Conservation (phyloP, 2,329 filamentous ascomycete species). For the Fusarium sp. region DNA sequence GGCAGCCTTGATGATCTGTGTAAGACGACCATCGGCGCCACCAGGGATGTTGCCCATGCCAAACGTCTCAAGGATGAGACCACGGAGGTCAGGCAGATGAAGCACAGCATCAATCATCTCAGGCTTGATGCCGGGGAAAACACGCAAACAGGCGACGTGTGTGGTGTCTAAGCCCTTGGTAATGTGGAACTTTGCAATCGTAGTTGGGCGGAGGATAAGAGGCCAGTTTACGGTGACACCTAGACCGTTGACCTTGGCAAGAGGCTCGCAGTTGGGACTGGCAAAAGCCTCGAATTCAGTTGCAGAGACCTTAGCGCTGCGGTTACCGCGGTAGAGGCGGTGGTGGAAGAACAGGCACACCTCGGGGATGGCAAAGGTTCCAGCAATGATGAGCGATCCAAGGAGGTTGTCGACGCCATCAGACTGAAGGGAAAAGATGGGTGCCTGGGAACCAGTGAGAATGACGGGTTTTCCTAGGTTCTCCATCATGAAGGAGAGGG, state of each 20-base stretch:
- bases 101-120: constrained; percentile 92
- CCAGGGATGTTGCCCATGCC: constrained; percentile 92
- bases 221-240: constrained; percentile 86
- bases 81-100: constrained; percentile 78
- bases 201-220: constrained; percentile 78
- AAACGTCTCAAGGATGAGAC: constrained; percentile 90
- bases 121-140: constrained; percentile 94
- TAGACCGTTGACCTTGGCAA: constrained; percentile 84
- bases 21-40: constrained; percentile 82
- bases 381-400: constrained; percentile 88
- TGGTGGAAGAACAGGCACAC: constrained; percentile 96
- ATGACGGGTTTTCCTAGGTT: constrained; percentile 93
- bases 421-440: constrained; percentile 90
- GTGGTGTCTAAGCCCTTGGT: constrained; percentile 82
- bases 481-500: constrained; percentile 92
- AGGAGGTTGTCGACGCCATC: constrained; percentile 93
- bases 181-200: constrained; percentile 79
- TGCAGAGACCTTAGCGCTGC: constrained; percentile 88
- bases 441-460: constrained; percentile 84
- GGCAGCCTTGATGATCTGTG: constrained; percentile 79
- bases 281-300: constrained; percentile 89
- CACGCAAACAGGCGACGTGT: constrained; percentile 89
- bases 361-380: constrained; percentile 92
- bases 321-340: constrained; percentile 88
- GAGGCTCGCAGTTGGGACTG: constrained; percentile 85